Evolutionary conservation across 768 basidiomycete genomes (phyloP).

Genomic region (Atractiella rhizophila): DNA sequence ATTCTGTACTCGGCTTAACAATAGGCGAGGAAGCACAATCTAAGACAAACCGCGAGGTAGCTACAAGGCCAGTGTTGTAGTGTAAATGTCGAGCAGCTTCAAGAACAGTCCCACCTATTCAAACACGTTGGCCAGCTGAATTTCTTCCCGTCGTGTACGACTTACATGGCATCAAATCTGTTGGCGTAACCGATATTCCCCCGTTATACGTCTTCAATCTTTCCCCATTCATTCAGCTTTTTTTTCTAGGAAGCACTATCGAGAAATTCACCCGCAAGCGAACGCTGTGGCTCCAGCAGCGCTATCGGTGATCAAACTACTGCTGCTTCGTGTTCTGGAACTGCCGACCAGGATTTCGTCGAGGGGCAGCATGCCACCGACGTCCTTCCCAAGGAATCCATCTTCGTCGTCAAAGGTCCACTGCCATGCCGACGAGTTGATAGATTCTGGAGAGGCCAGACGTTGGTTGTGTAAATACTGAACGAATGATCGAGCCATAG

Average conservation of each 20-base stretch:
- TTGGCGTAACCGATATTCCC: conserved; percentile 12
- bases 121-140: too few relatives aligned
- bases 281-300: conserved; percentile 19
- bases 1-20: conserved; percentile 1
- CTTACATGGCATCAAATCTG: conserved; percentile 2
- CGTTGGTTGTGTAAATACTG: conserved; percentile 4
- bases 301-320: conserved; percentile 14
- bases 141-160: too few relatives aligned
- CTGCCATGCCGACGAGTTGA: background rate
- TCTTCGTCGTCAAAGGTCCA: conserved; percentile 6
- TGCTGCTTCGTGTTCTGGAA: conserved; percentile 7
- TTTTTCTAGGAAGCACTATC: too few relatives aligned
- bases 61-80: conserved; percentile 15
- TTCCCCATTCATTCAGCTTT: too few relatives aligned
- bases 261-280: too few relatives aligned
- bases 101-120: conserved; percentile 17
- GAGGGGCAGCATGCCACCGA: conserved; percentile 9
- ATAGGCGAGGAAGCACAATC: background rate
- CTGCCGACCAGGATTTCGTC: conserved; percentile 16
- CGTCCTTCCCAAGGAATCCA: conserved; percentile 1
- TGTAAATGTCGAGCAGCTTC: conserved; percentile 17
- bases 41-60: too few relatives aligned
- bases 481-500: conserved; percentile 5
- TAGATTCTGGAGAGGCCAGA: background rate
- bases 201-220: conserved; percentile 19